A percentile compares a stretch with the other conserved stretches of the same genome.
Evolutionary conservation across 139 green algal species (phyloP).

Genomic region (Pedinophyceae sp.): DNA sequence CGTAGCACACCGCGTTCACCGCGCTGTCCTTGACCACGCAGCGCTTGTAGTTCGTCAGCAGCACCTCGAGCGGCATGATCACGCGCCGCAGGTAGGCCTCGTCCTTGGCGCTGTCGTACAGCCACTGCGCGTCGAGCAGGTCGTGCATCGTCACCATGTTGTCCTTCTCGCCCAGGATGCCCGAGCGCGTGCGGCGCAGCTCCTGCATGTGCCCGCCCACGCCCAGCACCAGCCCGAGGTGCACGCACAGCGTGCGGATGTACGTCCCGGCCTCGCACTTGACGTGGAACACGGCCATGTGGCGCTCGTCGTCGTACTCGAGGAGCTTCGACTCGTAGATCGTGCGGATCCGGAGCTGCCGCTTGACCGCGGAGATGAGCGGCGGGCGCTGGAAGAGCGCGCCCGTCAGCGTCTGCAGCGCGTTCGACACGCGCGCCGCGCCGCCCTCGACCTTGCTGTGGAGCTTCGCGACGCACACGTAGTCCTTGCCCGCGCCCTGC

Average conservation of each 20-base stretch:
- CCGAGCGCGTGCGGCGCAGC: constrained; percentile 79
- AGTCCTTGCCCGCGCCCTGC: constrained; percentile 97
- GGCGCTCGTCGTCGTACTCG: constrained; percentile 86
- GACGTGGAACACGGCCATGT: constrained; percentile 93
- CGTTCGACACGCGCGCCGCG: constrained; percentile 41
- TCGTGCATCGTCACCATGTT: constrained; percentile 99
- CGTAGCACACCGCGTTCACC: constrained; percentile 98
- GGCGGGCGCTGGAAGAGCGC: constrained; percentile 90
- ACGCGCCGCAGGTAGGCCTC: constrained; percentile 80
- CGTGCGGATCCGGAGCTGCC: constrained; percentile 90
- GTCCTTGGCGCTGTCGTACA: constrained; percentile 83
- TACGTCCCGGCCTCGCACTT: constrained; percentile 95
- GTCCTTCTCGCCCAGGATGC: constrained; percentile 89
- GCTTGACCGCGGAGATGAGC: constrained; percentile 96
- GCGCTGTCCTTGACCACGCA: constrained; percentile 93
- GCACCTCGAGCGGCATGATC: constrained; percentile 88
- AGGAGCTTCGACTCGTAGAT: constrained; percentile 90
- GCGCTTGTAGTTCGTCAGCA: constrained; percentile 92
- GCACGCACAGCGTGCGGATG: constrained; percentile 91
- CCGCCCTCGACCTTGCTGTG: constrained; percentile 10
- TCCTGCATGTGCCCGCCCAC: constrained; percentile 96
- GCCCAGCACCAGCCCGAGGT: constrained; percentile 89
- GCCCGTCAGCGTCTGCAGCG: constrained; percentile 52
- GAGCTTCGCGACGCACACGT: constrained; percentile 70
- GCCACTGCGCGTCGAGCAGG: constrained; percentile 88